Conservation (phyloP, 2,329 filamentous ascomycete species). For the Trichoderma cornu-damae region DNA sequence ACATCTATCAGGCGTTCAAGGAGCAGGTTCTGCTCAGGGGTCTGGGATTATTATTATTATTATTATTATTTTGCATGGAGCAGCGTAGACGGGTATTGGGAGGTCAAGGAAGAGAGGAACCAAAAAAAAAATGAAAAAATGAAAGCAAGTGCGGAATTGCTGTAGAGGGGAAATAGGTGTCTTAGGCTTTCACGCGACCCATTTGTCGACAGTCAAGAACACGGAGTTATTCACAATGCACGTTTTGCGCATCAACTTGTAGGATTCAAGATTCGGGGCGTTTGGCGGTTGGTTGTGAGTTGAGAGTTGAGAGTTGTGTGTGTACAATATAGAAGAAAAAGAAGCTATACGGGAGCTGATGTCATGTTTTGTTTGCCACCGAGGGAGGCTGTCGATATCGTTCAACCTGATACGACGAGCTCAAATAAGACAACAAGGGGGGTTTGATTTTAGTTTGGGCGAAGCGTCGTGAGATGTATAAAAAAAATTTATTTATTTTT, state of each 20-base stretch:
- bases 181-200: neutral
- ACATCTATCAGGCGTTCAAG: constrained; percentile 16
- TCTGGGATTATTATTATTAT: neutral
- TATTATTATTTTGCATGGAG: constrained; percentile 8
- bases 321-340: neutral
- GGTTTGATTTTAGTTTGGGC: too few species aligned
- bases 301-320: neutral
- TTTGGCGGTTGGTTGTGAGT: neutral
- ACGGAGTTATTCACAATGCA: constrained; percentile 4
- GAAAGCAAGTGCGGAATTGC: constrained; percentile 6
- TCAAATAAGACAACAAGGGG: too few species aligned
- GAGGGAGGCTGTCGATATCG: neutral
- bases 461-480: too few species aligned
- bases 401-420: neutral
- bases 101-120: neutral
- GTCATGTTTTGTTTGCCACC: constrained; percentile 12
- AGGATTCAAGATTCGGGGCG: neutral
- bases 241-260: neutral
- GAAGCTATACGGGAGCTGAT: neutral
- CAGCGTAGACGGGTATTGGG: constrained; percentile 12
- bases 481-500: too few species aligned
- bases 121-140: constrained; percentile 1
- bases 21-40: constrained; percentile 11
- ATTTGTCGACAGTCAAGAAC: constrained; percentile 1
- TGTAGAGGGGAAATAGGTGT: constrained; percentile 2